Evolutionary conservation across 1,284 basidiomycete genomes (phyloP).

Genomic region (Papiliotrema nemorosa): DNA sequence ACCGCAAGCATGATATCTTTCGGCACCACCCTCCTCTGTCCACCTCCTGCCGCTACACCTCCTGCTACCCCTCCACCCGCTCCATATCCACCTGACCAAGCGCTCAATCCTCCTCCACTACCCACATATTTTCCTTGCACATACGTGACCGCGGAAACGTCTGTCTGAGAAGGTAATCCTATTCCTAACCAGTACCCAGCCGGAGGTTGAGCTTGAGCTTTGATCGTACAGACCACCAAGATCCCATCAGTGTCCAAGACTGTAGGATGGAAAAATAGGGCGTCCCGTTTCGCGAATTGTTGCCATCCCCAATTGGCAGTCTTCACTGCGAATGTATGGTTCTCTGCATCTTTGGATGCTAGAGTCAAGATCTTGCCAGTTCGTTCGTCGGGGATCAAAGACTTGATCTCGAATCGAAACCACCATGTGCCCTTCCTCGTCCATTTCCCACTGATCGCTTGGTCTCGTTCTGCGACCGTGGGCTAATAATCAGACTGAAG

Average conservation of each 20-base stretch:
- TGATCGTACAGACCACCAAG: slow-evolving; percentile 73
- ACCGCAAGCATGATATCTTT: slow-evolving; percentile 55
- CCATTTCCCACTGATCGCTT: slow-evolving; percentile 67
- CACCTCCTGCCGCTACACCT: slow-evolving; percentile 37
- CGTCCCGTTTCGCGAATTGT: slow-evolving; percentile 68
- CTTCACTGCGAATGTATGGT: slow-evolving; percentile 78
- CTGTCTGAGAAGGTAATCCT: slow-evolving; percentile 19
- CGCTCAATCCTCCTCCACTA: slow-evolving; percentile 36
- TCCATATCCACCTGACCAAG: slow-evolving; percentile 39
- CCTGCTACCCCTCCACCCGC: slow-evolving; percentile 42
- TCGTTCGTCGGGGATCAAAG: slow-evolving; percentile 33
- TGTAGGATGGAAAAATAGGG: slow-evolving; percentile 62
- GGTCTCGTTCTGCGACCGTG: slow-evolving; percentile 69
- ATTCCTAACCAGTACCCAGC: slow-evolving; percentile 49
- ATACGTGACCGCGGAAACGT: slow-evolving; percentile 9
- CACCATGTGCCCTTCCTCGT: slow-evolving; percentile 74
- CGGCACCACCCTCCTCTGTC: slow-evolving; percentile 41
- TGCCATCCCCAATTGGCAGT: slow-evolving; percentile 83
- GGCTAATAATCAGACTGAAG: slow-evolving; percentile 45
- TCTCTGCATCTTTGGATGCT: slow-evolving; percentile 71
- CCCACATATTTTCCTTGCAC: slow-evolving; percentile 15
- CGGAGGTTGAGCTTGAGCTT: slow-evolving; percentile 62
- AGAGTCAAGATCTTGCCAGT: slow-evolving; percentile 22
- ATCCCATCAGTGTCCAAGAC: slow-evolving; percentile 62
- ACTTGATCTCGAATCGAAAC: slow-evolving; percentile 77